Percentiles rank a stretch among this genome's conserved stretches.
Evolutionary conservation across 176 grass and related monocot genomes (phyloP).

Genomic region (Phoenix dactylifera): DNA sequence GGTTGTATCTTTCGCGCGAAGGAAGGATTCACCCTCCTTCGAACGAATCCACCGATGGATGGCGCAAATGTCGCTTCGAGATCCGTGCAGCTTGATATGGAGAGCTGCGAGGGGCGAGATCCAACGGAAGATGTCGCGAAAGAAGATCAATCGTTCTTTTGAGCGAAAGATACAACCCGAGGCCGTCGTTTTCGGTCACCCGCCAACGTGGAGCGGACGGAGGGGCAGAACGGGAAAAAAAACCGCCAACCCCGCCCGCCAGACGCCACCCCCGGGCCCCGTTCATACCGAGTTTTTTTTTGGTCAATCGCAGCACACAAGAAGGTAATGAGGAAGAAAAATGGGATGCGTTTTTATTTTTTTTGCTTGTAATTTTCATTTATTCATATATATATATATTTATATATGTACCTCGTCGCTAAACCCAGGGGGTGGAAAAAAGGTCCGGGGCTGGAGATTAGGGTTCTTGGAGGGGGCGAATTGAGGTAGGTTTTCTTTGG

Average conservation of each 20-base stretch:
- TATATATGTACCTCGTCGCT: conserved; percentile 4
- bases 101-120: no score
- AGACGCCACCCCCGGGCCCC: background rate
- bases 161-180: no score
- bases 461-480: background rate
- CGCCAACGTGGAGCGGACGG: conserved; percentile 2
- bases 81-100: no score
- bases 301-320: conserved; percentile 40
- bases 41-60: no score
- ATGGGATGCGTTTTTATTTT: no score
- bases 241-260: background rate
- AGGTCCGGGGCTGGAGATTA: conserved; percentile 9
- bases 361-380: no score
- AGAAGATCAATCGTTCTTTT: no score
- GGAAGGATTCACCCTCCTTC: no score
- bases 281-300: conserved; percentile 15
- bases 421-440: background rate
- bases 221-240: conserved; percentile 16
- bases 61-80: no score
- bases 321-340: conserved; percentile 12
- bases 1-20: no score
- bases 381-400: background rate
- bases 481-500: background rate
- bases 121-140: no score
- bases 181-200: background rate